Conservation (phyloP, 257 asterid genomes). For the Datura wrightii region DNA sequence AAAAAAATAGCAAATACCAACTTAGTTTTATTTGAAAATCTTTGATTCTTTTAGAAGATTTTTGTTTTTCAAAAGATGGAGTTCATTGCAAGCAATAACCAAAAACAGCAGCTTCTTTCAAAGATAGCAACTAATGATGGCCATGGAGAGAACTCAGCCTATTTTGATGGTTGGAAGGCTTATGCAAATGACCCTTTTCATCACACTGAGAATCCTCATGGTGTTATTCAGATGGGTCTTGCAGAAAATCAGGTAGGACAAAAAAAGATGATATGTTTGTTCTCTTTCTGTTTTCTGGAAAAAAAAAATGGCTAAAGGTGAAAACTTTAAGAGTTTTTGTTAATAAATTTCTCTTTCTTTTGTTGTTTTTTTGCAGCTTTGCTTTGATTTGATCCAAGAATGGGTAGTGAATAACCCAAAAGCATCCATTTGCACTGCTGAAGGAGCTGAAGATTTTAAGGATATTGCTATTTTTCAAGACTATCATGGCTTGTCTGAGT, state of each 20-base stretch:
- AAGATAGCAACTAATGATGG: slow-evolving; percentile 67
- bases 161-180: slow-evolving; percentile 80
- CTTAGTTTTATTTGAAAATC: background rate
- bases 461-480: slow-evolving; percentile 74
- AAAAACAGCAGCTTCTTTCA: slow-evolving; percentile 43
- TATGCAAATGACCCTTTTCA: slow-evolving; percentile 66
- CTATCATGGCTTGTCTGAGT: slow-evolving; percentile 77
- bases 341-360: background rate
- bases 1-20: background rate
- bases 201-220: slow-evolving; percentile 54
- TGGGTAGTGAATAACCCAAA: slow-evolving; percentile 63
- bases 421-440: slow-evolving; percentile 67
- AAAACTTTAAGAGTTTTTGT: background rate
- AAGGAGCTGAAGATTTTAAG: slow-evolving; percentile 58
- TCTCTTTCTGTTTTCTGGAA: background rate
- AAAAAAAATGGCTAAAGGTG: background rate
- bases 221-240: slow-evolving; percentile 77
- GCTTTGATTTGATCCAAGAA: slow-evolving; percentile 62
- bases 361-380: slow-evolving; percentile 48
- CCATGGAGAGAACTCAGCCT: slow-evolving; percentile 72
- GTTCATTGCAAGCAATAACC: slow-evolving; percentile 23
- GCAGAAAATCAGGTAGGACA: slow-evolving; percentile 67
- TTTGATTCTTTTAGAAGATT: background rate
- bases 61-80: slow-evolving; percentile 29
- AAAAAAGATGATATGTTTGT: background rate